These are phyloP conservation scores for Trametes meyenii DNA, from an alignment of 768 basidiomycete species.

Conservation along the genomic window DNA sequence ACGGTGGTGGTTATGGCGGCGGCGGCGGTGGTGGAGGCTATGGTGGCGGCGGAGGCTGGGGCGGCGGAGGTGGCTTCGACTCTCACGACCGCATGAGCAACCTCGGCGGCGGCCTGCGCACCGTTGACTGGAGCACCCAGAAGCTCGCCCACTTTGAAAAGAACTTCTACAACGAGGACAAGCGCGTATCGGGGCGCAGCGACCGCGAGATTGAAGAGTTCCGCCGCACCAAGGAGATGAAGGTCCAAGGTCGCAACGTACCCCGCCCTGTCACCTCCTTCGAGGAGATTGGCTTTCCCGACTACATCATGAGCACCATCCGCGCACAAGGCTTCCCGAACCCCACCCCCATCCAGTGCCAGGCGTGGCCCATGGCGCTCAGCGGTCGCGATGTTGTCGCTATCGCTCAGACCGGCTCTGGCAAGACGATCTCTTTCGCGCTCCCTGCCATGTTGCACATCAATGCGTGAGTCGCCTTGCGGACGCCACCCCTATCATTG, in stretches of 20 bases:
- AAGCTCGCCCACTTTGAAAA: constrained; percentile 91
- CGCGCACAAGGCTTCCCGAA: constrained; percentile 88
- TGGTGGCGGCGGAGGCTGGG: constrained; percentile 50
- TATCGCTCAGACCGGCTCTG: constrained; percentile 97
- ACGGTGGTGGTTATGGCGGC: constrained; percentile 36
- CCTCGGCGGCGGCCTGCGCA: constrained; percentile 80
- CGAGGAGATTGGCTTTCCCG: constrained; percentile 95
- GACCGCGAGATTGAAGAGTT: constrained; percentile 92
- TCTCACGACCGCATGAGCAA: constrained; percentile 74
- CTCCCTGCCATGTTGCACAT: constrained; percentile 99
- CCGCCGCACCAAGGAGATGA: constrained; percentile 82
- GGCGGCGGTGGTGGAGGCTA: constrained; percentile 42
- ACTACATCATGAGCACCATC: constrained; percentile 93
- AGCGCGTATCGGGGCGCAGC: constrained; percentile 71
- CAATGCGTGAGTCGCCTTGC: constrained; percentile 75
- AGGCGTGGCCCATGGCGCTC: constrained; percentile 99
- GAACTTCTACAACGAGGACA: constrained; percentile 95
- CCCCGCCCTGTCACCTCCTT: constrained; percentile 91
- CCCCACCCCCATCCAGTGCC: constrained; percentile 97
- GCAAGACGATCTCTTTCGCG: constrained; percentile 98
- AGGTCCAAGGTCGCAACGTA: constrained; percentile 85
- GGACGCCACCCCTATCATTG: neutral
- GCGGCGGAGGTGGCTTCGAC: constrained; percentile 57
- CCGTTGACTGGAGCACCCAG: constrained; percentile 80
- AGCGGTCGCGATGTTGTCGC: constrained; percentile 93